Evolutionary conservation across 1,284 basidiomycete genomes (phyloP), one percentile per base, ranked within the genome.

Genomic region (Ustilago nuda): DNA sequence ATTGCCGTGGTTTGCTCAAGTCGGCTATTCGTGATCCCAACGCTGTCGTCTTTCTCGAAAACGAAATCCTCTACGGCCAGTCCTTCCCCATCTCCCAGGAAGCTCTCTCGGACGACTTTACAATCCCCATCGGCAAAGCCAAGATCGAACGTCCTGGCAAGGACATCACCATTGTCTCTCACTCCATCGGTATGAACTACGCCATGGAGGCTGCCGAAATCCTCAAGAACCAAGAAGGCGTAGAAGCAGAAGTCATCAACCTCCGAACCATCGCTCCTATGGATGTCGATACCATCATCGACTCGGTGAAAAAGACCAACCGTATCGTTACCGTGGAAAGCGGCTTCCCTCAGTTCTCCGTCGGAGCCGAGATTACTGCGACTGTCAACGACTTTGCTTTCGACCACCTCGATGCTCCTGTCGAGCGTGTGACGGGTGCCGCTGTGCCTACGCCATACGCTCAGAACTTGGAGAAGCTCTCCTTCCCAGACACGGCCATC

Each of bases 181-280:
- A 99, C 72, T 78, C 79, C 48, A 80, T 85, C 51, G 82, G 81
- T 51, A 76, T 85, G 66, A 76, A 68, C 66, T 80, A 84, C 66
- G 68, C 72, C 36, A 78, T 85, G 70, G 94, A 95, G 50, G 97
- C 97, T 23, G 84, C 84, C 56, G 94, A 98, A 76, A 88, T 89
- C 57, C 90, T 99, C 50, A 93, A 93, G 81, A 95, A 98, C 89
- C 94, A 98, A 87, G 87, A 89, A 53, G 96, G 95, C 52, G 92
- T 99, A 89, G 94, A 94, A 87, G 95, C 94, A 37, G 97, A 99
- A 88, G 95, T 99, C 79, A 92, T 99, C 90, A 99, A 99, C 90
- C 90, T 99, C 78, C 91, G 96, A 80, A 92, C 90, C 78, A 95
- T 96, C 84, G 92, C 96, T 79, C 97, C 97, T 57, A 91, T 99